Evolutionary conservation across 495 filamentous ascomycete species (phyloP), one percentile per base, ranked within the genome.

Genomic region (Penicillium manginii): DNA sequence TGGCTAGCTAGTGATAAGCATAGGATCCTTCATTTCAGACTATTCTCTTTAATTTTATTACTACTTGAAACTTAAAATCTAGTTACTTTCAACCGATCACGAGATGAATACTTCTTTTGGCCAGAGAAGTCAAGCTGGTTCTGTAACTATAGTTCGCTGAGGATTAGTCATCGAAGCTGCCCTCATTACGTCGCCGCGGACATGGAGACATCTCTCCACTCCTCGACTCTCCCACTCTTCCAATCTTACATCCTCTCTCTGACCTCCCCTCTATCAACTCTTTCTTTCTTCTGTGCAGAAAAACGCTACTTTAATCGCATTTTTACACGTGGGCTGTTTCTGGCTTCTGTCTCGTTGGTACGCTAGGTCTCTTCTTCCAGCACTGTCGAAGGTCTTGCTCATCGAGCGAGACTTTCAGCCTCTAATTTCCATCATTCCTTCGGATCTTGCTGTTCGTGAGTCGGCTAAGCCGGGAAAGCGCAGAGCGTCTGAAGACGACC

Each of bases 391-490:
- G 74, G 77, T 78, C 81, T 83, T 83, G 81, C 80, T 77, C 62
- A 50, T 46, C 58, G 59, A 63, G 81, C 80, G 80, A 80, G 81
- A 57, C 74, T 79, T 78, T 78, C 81, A 66, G 55, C 64, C 57
- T 62, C 62, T 57, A 62, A 62, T 64, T 73, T 73, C 73, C 81
- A 84, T 69, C 60, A 84, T 84, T 84, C 69, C 75, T 71, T 79
- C 82, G 69, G 71, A 83, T 73, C 70, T 79, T 68, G 73, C 77
- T 68, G 74, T 81, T 75, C 77, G 78, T 71, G 74, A 78, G 68
- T 77, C 73, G 77, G 76, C 77, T 78, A 87, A 85, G 82, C 87
- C 88, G 85, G 88, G 86, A 83, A 81, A 96, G 84, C 89, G 91
- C 78, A 93, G 90, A 81, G 81, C 86, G 69, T 92, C 91, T 64